Evolutionary conservation across 1,284 basidiomycete genomes (phyloP), one percentile per base, ranked within the genome.

Genomic region (Cryptococcus sp.): DNA sequence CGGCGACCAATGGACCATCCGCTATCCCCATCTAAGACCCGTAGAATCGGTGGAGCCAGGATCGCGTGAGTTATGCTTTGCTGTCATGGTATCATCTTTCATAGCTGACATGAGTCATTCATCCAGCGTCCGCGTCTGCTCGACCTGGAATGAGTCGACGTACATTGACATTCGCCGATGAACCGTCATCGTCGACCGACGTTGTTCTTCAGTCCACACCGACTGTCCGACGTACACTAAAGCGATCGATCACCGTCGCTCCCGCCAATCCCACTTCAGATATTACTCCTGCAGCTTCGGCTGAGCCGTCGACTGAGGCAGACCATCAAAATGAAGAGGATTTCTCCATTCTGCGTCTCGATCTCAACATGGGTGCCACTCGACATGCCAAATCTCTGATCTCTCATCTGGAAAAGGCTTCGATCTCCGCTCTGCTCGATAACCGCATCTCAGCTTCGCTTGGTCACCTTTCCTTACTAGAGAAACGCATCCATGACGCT

Each of bases 341-440:
- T 61, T 91, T 95, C 77, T 86, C 87, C 55, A 86, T 98, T 54
- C 86, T 98, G 63, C 88, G 89, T 22, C 85, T 98, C 46, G 94
- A 98, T 79, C 86, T 99, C 71, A 92, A 93, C 73, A 86, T 98
- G 51, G 95, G 93, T 25, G 85, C 88, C 0, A 83, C 87, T 4
- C 81, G 84, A 47, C 84, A 88, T 34, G 87, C 91, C 19, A 84
- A 86, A 2, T 83, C 89, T 10, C 86, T 98, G 44, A 93, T 97
- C 50, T 87, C 89, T 5, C 90, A 93, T 63, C 86, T 98, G 52
- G 93, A 97, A 80, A 91, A 91, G 69, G 84, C 87, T 0, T 95
- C 93, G 7, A 93, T 99, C 64, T 91, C 94, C 29, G 91, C 91
- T 56, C 85, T 99, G 34, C 81, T 99, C 22, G 91, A 93, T 73